Base-by-base conservation (phyloP, 371 early-diverging fungal species). In the Rhizopus stolonifer region DNA sequence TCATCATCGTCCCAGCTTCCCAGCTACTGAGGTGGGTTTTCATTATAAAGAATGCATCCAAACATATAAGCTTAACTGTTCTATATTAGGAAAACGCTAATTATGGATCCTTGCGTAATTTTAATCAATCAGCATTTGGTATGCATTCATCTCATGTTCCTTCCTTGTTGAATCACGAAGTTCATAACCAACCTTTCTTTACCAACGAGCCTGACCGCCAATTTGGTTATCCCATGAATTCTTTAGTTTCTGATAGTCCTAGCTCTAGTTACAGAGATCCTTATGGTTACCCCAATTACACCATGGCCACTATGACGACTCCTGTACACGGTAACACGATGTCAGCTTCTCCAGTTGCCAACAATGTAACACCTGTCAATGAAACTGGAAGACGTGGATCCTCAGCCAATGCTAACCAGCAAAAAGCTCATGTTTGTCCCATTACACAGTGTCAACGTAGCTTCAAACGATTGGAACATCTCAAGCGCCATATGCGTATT, bases 401-500 rank as follows among this genome's bases (percentile, higher is more conserved):
- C 32, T 26, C 59, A n/a, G 14, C 55, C 1, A 40, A 26, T 8
- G 26, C 22, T 24, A 36, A 42, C 18, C 58, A 69, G 22, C 60
- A 60, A 9, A 74, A 74, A 40, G 48, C 74, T 0, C 81, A 83
- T 46, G 63, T 76, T 0, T 85, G 86, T 36, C 67, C 69, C 10
- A 62, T 79, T 3, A 54, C 72, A 21, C 74, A 75, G 34, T 86
- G 86, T 48, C 79, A 79, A 24, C 71, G 79, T 29, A 60, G 74
- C 11, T 87, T 87, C 60, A 94, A 93, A 66, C 80, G 95, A 19
- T 73, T 85, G 43, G 95, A 95, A 61, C 94, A 95, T 65, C 64
- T 95, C 39, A 90, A 91, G 49, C 78, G 97, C n/a, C 95, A 95
- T 61, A 79, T 87, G 75, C 87, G 92, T 23, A 89, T 87, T 21